These are phyloP conservation scores for Camellia granthamiana DNA, from an alignment of 148 eudicot genomes.

Conservation along the genomic window DNA sequence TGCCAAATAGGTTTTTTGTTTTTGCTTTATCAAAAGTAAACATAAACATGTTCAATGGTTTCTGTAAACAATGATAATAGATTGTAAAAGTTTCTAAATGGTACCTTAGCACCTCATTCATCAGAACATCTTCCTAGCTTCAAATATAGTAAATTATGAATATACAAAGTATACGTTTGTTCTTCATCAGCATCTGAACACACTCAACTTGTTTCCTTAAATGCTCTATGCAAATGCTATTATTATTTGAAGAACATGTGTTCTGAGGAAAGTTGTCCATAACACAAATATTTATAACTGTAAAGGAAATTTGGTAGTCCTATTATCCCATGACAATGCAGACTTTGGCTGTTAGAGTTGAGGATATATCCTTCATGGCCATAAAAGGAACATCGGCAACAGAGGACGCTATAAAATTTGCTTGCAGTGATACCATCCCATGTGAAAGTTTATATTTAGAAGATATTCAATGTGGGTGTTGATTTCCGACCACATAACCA, in stretches of 20 bases:
- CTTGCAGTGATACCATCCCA: conserved; percentile 80
- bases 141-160: neutral
- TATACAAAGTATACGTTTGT: too few species aligned
- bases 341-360: conserved; percentile 64
- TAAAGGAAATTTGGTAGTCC: neutral
- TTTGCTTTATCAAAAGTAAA: too few species aligned
- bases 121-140: neutral
- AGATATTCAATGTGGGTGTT: conserved; percentile 45
- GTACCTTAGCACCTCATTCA: neutral
- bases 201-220: too few species aligned
- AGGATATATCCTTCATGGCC: conserved; percentile 49
- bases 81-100: neutral
- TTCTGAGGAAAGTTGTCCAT: too few species aligned
- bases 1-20: too few species aligned
- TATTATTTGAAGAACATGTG: too few species aligned
- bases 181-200: too few species aligned
- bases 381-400: conserved; percentile 86
- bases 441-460: conserved; percentile 65
- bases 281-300: neutral
- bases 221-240: conserved; percentile 4
- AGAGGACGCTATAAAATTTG: conserved; percentile 64
- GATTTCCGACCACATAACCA: too few species aligned
- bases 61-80: too few species aligned
- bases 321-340: conserved; percentile 26
- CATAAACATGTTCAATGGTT: too few species aligned